Conservation (phyloP, 164 flowering plant species). For the Vitis rupestris region DNA sequence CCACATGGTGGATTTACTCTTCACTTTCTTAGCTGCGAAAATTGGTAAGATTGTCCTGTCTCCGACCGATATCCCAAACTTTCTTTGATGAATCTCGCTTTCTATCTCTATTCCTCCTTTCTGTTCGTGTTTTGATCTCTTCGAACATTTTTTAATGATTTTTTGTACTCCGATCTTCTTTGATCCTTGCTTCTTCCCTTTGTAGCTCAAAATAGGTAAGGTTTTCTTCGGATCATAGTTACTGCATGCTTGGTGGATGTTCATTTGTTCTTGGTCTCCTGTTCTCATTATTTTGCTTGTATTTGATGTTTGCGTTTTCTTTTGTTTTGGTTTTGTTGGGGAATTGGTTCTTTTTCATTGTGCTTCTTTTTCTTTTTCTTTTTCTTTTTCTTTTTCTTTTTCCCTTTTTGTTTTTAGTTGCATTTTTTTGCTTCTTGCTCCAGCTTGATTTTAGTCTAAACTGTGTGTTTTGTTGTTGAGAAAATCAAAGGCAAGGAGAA, state of each 20-base stretch:
- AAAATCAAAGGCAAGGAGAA: too few relatives aligned
- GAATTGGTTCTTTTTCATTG: too few relatives aligned
- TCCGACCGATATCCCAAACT: background rate
- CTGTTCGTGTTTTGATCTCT: too few relatives aligned
- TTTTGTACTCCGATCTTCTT: too few relatives aligned
- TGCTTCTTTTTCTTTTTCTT: background rate
- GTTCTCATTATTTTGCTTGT: too few relatives aligned
- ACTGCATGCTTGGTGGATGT: conserved; percentile 5
- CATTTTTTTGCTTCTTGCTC: too few relatives aligned
- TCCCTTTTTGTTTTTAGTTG: background rate
- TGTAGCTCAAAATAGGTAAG: background rate
- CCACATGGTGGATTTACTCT: background rate
- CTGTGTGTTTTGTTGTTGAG: too few relatives aligned
- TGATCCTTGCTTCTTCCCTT: background rate
- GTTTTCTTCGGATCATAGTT: background rate
- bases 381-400: background rate
- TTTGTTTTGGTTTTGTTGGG: background rate
- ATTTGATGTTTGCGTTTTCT: conserved; percentile 2
- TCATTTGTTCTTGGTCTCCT: background rate
- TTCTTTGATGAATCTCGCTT: background rate
- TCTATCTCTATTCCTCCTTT: too few relatives aligned
- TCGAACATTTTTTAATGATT: too few relatives aligned
- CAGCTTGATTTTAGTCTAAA: too few relatives aligned
- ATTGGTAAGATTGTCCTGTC: conserved; percentile 4
- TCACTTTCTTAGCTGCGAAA: conserved; percentile 8